Evolutionary conservation across 1,284 basidiomycete species (phyloP).

Genomic region (Cryptococcus sp.): DNA sequence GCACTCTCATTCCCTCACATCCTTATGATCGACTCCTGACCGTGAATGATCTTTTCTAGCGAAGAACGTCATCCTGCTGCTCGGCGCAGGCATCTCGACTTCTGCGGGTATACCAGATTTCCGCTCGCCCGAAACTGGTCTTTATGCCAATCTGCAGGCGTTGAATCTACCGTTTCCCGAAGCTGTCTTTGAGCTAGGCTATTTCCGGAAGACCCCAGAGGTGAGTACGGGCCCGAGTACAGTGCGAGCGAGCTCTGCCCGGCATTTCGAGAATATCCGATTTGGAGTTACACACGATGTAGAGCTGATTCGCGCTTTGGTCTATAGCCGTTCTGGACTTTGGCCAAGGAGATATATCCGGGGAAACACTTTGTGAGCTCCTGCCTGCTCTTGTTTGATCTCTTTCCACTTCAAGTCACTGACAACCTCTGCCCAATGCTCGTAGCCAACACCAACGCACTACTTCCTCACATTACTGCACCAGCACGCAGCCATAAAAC

Average conservation of each 20-base stretch:
- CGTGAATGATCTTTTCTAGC: conserved; percentile 23
- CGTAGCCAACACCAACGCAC: conserved; percentile 77
- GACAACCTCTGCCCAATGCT: background rate
- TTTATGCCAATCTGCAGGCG: conserved; percentile 58
- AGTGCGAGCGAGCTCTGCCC: background rate
- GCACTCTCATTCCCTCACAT: background rate
- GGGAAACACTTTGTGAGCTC: conserved; percentile 46
- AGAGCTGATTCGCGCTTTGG: background rate
- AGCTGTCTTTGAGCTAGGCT: conserved; percentile 59
- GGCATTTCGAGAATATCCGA: background rate
- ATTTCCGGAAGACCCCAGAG: conserved; percentile 49
- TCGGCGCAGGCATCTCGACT: conserved; percentile 59
- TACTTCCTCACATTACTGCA: conserved; percentile 69
- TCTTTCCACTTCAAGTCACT: background rate
- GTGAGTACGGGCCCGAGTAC: conserved; percentile 10
- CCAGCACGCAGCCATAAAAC: conserved; percentile 34
- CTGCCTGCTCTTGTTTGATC: background rate
- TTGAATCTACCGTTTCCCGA: conserved; percentile 60
- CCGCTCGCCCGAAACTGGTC: conserved; percentile 57
- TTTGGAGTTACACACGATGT: background rate
- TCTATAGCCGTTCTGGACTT: conserved; percentile 69
- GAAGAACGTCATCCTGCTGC: conserved; percentile 56
- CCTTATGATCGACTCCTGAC: background rate
- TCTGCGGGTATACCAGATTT: conserved; percentile 57
- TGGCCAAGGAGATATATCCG: conserved; percentile 86